Conservation (phyloP, 2,329 filamentous ascomycete genomes). For the Colletotrichum sp. region DNA sequence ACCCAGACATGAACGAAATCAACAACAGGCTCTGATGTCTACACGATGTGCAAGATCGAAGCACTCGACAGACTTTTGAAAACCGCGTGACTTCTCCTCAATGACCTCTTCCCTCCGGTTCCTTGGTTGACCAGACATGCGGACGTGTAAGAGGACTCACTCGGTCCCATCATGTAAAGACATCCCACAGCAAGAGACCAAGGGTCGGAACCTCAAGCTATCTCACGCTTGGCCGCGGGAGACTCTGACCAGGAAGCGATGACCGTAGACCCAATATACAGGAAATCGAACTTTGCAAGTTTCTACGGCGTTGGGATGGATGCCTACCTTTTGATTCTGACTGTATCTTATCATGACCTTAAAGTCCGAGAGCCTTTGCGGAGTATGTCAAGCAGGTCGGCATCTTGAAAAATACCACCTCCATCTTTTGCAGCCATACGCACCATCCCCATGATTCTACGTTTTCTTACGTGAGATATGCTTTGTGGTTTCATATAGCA, state of each 20-base stretch:
- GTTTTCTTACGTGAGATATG: not conserved
- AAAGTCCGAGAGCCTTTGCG: not conserved
- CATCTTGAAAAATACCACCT: not conserved
- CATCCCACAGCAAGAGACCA: not conserved
- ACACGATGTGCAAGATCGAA: not conserved
- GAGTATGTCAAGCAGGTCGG: not conserved
- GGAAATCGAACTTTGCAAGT: not conserved
- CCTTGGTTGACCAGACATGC: no score
- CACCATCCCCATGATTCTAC: not conserved
- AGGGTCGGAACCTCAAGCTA: not conserved
- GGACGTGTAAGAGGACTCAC: not conserved
- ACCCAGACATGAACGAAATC: no score
- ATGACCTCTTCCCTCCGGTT: not conserved
- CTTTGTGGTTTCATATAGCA: not conserved
- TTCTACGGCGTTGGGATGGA: not conserved
- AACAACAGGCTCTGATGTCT: not conserved
- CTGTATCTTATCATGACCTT: not conserved
- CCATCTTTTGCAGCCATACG: not conserved
- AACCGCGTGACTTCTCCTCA: not conserved
- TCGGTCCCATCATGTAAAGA: not conserved
- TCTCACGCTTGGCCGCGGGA: not conserved
- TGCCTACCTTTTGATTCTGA: not conserved
- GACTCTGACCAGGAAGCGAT: not conserved
- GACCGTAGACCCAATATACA: not conserved
- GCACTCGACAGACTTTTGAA: not conserved